Percentiles rank a stretch among this genome's conserved stretches.
Conservation (phyloP, 2,329 filamentous ascomycete species). For the Ophiostoma pallidulum region DNA sequence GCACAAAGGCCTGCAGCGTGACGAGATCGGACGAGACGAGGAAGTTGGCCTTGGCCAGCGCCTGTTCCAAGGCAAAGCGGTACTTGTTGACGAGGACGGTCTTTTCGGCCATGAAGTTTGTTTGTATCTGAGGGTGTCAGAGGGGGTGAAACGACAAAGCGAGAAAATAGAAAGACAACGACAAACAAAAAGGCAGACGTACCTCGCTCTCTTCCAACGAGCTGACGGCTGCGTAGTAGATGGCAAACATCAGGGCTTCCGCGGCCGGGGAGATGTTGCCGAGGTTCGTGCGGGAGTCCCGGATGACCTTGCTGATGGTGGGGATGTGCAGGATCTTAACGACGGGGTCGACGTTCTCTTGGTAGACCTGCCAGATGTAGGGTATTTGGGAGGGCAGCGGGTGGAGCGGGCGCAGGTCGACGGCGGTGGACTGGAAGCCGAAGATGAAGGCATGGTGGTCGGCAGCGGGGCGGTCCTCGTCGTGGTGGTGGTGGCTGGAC, state of each 20-base stretch:
- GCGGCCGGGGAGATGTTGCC: slow-evolving; percentile 46
- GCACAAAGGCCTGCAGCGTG: slow-evolving; percentile 50
- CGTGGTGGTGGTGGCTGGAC: slow-evolving; percentile 30
- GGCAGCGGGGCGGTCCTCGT: slow-evolving; percentile 26
- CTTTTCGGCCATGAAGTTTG: slow-evolving; percentile 42
- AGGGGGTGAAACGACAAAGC: too few species aligned
- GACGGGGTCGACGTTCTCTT: slow-evolving; percentile 41
- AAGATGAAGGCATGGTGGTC: slow-evolving; percentile 65
- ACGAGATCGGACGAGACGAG: slow-evolving; percentile 49
- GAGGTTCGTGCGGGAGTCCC: slow-evolving; percentile 44
- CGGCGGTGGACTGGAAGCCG: slow-evolving; percentile 61
- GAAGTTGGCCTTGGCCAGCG: slow-evolving; percentile 52
- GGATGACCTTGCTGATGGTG: slow-evolving; percentile 29
- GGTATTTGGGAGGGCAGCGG: slow-evolving; percentile 47
- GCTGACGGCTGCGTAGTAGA: slow-evolving; percentile 49
- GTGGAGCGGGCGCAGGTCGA: slow-evolving; percentile 43
- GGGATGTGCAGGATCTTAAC: slow-evolving; percentile 37
- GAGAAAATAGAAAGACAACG: neutral
- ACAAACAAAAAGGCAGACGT: slow-evolving; percentile 20
- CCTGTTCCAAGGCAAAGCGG: slow-evolving; percentile 47
- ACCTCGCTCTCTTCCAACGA: slow-evolving; percentile 52
- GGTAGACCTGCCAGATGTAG: slow-evolving; percentile 41
- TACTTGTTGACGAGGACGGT: slow-evolving; percentile 36
- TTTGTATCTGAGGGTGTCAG: slow-evolving; percentile 31
- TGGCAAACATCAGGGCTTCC: slow-evolving; percentile 55